Percentiles rank a stretch among this genome's conserved stretches.
Conservation (phyloP, 192 early-diverging fungal genomes). For the Gryganskiella cystojenkinii region DNA sequence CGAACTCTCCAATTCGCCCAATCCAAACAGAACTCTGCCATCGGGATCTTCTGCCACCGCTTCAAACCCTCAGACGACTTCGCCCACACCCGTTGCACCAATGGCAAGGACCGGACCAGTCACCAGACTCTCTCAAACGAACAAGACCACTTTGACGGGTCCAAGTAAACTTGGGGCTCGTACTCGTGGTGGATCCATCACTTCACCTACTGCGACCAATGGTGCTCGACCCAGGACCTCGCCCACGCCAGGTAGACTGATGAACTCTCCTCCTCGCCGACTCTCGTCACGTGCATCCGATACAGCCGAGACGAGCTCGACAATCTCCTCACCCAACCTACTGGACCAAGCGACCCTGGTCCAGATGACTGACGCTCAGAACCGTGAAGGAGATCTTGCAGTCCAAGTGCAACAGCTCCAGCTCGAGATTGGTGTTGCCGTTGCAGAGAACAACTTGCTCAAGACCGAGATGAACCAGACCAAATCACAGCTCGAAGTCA, state of each 20-base stretch:
- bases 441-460: slow-evolving; percentile 79
- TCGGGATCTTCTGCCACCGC: background rate
- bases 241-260: slow-evolving; percentile 23
- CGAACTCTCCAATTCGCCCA: background rate
- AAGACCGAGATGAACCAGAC: slow-evolving; percentile 78
- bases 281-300: slow-evolving; percentile 34
- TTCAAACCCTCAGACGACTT: slow-evolving; percentile 15
- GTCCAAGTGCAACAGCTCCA: slow-evolving; percentile 66
- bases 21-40: background rate
- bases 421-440: slow-evolving; percentile 73
- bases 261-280: slow-evolving; percentile 20
- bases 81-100: slow-evolving; percentile 18
- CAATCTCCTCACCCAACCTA: slow-evolving; percentile 4
- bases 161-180: background rate
- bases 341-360: slow-evolving; percentile 32
- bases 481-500: slow-evolving; percentile 63
- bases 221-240: slow-evolving; percentile 27
- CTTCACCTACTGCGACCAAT: slow-evolving; percentile 7
- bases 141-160: background rate
- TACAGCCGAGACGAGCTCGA: slow-evolving; percentile 16
- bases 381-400: slow-evolving; percentile 15
- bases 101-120: slow-evolving; percentile 4
- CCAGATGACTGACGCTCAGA: slow-evolving; percentile 40
- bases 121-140: slow-evolving; percentile 16
- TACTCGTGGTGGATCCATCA: slow-evolving; percentile 12